Evolutionary conservation across 75 land plant genomes (phyloP), one percentile per base, ranked within the genome.

Genomic region (Isoetes taiwanensis): DNA sequence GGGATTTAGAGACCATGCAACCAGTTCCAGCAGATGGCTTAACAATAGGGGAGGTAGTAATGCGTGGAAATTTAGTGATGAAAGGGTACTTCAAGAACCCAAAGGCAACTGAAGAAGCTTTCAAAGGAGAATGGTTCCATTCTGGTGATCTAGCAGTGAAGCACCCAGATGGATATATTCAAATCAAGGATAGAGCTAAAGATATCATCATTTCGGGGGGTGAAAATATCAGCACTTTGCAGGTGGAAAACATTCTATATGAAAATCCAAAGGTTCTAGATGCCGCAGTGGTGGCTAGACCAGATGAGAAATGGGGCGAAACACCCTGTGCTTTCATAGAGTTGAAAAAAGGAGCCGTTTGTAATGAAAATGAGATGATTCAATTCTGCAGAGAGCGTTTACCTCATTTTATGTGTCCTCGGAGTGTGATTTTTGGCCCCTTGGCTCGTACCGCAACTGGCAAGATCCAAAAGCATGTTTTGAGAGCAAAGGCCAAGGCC

Each of bases 41-140:
- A 5, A 76, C 91, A 0, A 27, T 83, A 1, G 97, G 97, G 1
- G 97, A 90, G 55, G 72, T 90, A 2, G 82, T 86, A 52, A 72
- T 90, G 78, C 61, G 88, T 4, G 97, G 94, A 2, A 86, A 90
- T 64, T 56, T 57, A 32, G 88, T 90, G 28, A 86, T 90, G 94
- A 90, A 90, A 64, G 97, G 97, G 6, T 90, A 90, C 70, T 59
- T 90, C 34, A 83, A 83, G 58, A 90, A 90, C 60, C 97, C 97
- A 0, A 70, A 76, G 60, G 94, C 78, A 1, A 90, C 91, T 41
- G 54, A 64, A 39, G 88, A 86, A 39, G 53, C 78, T 16, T 90
- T 90, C 57, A 67, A 62, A 23, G 72, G 74, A 28, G 97, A 94
- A 0, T 90, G 97, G 97, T 90, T 64, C 46, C 97, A 86, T 38